Conservation (phyloP, 2,329 filamentous ascomycete genomes). For the Epichloe elymi region DNA sequence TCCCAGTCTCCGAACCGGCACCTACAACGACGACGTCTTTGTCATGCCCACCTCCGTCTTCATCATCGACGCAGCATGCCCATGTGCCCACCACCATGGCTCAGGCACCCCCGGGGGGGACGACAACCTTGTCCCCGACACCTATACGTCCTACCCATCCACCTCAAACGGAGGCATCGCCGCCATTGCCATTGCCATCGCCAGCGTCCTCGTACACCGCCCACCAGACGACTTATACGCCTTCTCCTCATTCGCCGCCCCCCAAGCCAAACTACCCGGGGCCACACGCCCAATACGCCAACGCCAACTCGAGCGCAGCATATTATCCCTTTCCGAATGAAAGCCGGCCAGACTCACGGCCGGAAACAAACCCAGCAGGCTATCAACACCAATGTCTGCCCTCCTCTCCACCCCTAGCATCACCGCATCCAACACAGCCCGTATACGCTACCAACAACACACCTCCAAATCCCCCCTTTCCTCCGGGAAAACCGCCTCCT, state of each 20-base stretch:
- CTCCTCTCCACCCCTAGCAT: slow-evolving; percentile 2
- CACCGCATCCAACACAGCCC: slow-evolving; percentile 6
- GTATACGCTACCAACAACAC: slow-evolving; percentile 2
- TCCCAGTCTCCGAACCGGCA: background rate
- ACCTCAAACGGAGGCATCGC: background rate
- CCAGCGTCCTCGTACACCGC: slow-evolving; percentile 1
- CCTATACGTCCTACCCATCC: background rate
- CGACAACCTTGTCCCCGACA: too few species aligned
- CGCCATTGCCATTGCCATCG: background rate
- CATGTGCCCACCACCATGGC: too few species aligned
- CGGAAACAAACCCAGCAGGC: background rate
- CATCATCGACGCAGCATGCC: too few species aligned
- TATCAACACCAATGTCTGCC: slow-evolving; percentile 2
- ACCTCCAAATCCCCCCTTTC: background rate
- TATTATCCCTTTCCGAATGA: slow-evolving; percentile 2
- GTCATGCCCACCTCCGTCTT: background rate
- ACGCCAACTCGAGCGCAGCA: background rate
- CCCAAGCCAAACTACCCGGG: slow-evolving; percentile 4
- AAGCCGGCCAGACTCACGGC: background rate
- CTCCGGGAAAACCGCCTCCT: slow-evolving; percentile 8
- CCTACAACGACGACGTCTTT: background rate
- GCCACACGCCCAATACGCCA: slow-evolving; percentile 5
- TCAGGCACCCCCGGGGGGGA: too few species aligned
- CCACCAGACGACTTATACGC: slow-evolving; percentile 7
- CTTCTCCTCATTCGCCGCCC: slow-evolving; percentile 2